Evolutionary conservation across 352 stramenopile species (phyloP).

Genomic region (Globisporangium paroecandrum): DNA sequence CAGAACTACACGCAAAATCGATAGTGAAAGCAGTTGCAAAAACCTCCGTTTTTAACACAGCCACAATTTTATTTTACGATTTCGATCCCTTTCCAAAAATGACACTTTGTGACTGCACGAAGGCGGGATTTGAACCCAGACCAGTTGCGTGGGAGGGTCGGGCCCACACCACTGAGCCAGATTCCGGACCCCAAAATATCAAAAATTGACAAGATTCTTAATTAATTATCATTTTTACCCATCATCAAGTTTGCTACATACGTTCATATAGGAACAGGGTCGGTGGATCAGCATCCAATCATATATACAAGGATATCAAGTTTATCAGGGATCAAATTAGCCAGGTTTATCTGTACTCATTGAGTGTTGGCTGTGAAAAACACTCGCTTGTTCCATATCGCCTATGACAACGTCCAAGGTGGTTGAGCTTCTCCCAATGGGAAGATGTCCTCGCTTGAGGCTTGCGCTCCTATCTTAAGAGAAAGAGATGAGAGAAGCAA

Average conservation of each 20-base stretch:
- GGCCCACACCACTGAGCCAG: background rate
- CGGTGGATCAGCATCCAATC: background rate
- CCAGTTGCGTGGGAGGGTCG: conserved; percentile 1
- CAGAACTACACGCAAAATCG: background rate
- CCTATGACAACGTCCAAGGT: no score
- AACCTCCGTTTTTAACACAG: conserved; percentile 1
- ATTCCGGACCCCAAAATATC: background rate
- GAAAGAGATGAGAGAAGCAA: no score
- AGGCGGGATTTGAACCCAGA: conserved; percentile 8
- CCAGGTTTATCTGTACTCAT: background rate
- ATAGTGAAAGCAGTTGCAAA: background rate
- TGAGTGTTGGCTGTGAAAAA: no score
- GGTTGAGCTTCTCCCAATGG: no score
- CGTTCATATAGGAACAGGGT: conserved; percentile 1
- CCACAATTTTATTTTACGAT: background rate
- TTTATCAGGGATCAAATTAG: conserved; percentile 6
- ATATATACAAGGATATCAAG: conserved; percentile 3
- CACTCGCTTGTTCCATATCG: no score
- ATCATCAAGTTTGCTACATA: conserved; percentile 4
- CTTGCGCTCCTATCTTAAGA: no score
- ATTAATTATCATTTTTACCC: conserved; percentile 6
- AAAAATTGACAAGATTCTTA: background rate
- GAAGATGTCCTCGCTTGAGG: no score
- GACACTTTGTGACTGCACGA: conserved; percentile 9
- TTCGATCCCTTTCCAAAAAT: conserved; percentile 5